Evolutionary conservation across 192 early-diverging fungal species (phyloP).

Genomic region (Linnemannia hyalina): DNA sequence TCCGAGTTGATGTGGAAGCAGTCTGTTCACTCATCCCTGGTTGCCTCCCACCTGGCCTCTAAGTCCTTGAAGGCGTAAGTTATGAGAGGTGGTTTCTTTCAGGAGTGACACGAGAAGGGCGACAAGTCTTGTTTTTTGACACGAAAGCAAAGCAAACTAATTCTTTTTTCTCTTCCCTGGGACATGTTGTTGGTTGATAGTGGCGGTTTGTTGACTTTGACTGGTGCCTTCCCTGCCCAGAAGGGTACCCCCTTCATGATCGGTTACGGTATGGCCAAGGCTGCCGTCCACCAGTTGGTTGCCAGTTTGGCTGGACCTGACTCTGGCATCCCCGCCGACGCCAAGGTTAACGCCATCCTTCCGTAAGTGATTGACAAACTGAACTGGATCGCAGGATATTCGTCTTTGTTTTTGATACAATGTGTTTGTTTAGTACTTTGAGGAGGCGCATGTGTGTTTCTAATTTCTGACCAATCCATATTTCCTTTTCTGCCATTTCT

Average conservation of each 20-base stretch:
- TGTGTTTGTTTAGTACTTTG: background rate
- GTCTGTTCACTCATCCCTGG: constrained; percentile 83
- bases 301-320: constrained; percentile 76
- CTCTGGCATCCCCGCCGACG: constrained; percentile 78
- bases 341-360: constrained; percentile 77
- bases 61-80: constrained; percentile 76
- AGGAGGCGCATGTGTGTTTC: background rate
- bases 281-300: constrained; percentile 92
- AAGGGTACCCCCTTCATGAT: constrained; percentile 81
- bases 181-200: constrained; percentile 33
- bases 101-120: background rate
- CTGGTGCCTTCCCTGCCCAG: constrained; percentile 81
- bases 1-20: constrained; percentile 86
- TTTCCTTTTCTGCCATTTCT: constrained; percentile 14
- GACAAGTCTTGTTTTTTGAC: background rate
- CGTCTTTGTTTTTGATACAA: background rate
- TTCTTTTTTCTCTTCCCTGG: background rate
- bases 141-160: background rate
- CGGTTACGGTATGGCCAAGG: constrained; percentile 96
- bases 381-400: background rate
- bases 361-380: constrained; percentile 59
- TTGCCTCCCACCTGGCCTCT: constrained; percentile 87
- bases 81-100: background rate
- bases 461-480: constrained; percentile 2
- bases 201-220: constrained; percentile 81